A percentile compares a stretch with the other conserved stretches of the same genome.
Evolutionary conservation across 129 eudicot genomes (phyloP).

Genomic region (Ambrosia trifida): DNA sequence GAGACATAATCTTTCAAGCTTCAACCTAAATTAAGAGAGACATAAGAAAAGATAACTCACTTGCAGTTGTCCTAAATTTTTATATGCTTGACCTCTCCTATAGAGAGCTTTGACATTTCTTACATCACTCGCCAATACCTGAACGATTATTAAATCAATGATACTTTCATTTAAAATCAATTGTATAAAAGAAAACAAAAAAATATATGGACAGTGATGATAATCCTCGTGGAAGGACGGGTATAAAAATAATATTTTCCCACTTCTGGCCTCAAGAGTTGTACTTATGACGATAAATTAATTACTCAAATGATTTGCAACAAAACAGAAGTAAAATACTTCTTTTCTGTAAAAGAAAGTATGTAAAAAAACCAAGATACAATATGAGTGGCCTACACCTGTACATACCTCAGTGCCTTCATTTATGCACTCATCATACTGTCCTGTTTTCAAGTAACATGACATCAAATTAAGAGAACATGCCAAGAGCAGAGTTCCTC

Average conservation of each 20-base stretch:
- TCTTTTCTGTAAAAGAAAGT: background rate
- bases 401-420: constrained; percentile 91
- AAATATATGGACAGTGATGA: background rate
- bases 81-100: constrained; percentile 95
- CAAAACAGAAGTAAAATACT: background rate
- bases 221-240: background rate
- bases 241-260: background rate
- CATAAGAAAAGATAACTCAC: constrained; percentile 51
- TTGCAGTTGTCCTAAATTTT: constrained; percentile 58
- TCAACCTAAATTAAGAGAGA: constrained; percentile 15
- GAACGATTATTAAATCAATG: constrained; percentile 26
- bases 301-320: background rate
- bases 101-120: constrained; percentile 95
- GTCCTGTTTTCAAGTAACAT: constrained; percentile 85
- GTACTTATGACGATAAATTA: background rate
- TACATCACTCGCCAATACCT: constrained; percentile 77
- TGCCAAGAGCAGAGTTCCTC: constrained; percentile 60
- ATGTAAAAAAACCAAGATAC: constrained; percentile 3
- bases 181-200: constrained; percentile 8
- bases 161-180: constrained; percentile 10
- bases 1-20: constrained; percentile 12
- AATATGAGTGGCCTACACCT: background rate
- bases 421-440: constrained; percentile 76
- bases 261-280: background rate
- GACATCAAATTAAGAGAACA: constrained; percentile 97